phyloP scores from a whole-genome alignment of 2,329 filamentous ascomycete species.

The Calycina herbarum region DNA sequence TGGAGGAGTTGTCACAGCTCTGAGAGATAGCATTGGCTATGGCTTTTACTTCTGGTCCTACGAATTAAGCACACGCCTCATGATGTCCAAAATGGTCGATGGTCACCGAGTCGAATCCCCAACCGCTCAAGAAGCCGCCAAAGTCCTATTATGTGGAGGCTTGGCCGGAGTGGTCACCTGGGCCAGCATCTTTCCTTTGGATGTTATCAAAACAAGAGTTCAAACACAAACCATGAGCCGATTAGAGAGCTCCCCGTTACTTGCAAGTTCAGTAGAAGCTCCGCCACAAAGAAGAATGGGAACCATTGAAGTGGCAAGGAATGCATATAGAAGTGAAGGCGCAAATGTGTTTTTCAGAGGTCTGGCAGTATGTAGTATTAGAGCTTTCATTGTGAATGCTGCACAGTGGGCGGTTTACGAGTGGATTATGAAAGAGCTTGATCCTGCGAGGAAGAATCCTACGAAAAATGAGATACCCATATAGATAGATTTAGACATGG shows the following conservation, averaged over 20 bases:
- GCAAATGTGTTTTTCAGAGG: constrained; percentile 68
- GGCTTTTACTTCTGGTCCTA: constrained; percentile 98
- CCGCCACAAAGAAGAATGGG: constrained; percentile 41
- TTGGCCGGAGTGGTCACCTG: constrained; percentile 86
- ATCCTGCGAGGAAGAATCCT: constrained; percentile 21
- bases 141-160: constrained; percentile 79
- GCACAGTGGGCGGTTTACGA: constrained; percentile 93
- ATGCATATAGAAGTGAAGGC: constrained; percentile 66
- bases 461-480: constrained; percentile 12
- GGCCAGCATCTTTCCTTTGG: constrained; percentile 86
- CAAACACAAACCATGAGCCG: constrained; percentile 63
- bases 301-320: constrained; percentile 63
- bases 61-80: constrained; percentile 66
- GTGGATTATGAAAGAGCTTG: constrained; percentile 70
- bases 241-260: constrained; percentile 35
- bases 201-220: constrained; percentile 90
- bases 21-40: constrained; percentile 89
- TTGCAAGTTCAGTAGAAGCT: constrained; percentile 31
- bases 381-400: constrained; percentile 91
- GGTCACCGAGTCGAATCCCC: not conserved
- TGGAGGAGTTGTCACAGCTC: constrained; percentile 77
- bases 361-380: constrained; percentile 75
- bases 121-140: constrained; percentile 51
- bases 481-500: constrained; percentile 13
- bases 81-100: constrained; percentile 38